Conservation (phyloP, 2,329 filamentous ascomycete genomes). For the Elsinoe arachidis region DNA sequence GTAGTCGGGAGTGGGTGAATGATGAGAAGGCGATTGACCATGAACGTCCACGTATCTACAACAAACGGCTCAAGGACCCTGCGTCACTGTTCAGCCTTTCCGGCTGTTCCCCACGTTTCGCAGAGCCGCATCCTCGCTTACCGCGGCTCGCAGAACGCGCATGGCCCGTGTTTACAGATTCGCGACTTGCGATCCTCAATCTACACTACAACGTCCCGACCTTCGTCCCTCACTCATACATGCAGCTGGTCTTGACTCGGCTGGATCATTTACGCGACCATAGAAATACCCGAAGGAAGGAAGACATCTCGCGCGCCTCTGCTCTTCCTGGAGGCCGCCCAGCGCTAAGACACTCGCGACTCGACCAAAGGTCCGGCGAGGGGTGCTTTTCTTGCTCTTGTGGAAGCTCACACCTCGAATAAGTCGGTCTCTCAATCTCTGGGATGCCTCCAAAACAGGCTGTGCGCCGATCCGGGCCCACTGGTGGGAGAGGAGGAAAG, state of each 20-base stretch:
- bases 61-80: conserved; percentile 2
- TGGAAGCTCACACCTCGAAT: no score
- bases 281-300: background rate
- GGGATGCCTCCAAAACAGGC: background rate
- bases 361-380: background rate
- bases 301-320: background rate
- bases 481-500: conserved; percentile 6
- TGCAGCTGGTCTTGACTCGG: background rate
- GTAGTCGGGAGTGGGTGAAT: background rate
- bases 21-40: background rate
- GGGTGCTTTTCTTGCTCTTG: no score
- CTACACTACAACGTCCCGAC: background rate
- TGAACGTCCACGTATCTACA: conserved; percentile 2
- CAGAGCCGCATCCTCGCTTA: background rate
- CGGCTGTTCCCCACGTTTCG: background rate
- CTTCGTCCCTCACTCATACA: no score
- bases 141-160: background rate
- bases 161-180: background rate
- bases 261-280: background rate
- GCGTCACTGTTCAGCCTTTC: background rate
- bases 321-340: no score
- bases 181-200: conserved; percentile 8
- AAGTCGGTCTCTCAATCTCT: no score
- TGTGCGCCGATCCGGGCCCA: no score
- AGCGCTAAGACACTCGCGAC: background rate